These are phyloP conservation scores for Nannochloropsis gaditana DNA, from an alignment of 108 stramenopile species.

Conservation along the genomic window DNA sequence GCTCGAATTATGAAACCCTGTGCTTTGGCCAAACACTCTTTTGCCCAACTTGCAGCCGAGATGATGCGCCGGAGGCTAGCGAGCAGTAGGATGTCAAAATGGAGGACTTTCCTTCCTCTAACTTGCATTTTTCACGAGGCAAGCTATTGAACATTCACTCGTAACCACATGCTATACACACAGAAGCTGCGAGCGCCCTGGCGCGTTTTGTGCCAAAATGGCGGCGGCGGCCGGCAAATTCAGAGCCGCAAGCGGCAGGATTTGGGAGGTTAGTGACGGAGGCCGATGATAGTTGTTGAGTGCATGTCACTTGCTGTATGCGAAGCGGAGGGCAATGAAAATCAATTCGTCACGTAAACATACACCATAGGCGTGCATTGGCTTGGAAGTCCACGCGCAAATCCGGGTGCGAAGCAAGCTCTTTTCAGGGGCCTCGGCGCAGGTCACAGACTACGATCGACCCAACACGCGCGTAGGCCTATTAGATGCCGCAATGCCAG, in stretches of 20 bases:
- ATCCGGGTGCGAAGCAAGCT: constrained; percentile 37
- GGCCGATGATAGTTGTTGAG: not conserved
- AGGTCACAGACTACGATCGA: not conserved
- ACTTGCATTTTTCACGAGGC: too few species aligned
- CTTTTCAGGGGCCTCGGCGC: not conserved
- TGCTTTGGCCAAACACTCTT: too few species aligned
- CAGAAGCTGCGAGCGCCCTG: too few species aligned
- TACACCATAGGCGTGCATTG: constrained; percentile 23
- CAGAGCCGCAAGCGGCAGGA: constrained; percentile 1
- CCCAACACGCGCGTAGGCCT: constrained; percentile 63
- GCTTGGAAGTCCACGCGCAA: constrained; percentile 54
- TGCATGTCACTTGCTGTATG: too few species aligned
- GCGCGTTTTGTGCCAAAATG: not conserved
- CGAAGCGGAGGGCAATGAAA: too few species aligned
- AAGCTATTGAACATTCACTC: too few species aligned
- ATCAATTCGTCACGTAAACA: not conserved
- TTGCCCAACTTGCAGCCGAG: too few species aligned
- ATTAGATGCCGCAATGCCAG: constrained; percentile 23
- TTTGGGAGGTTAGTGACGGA: not conserved
- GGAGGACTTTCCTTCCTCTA: too few species aligned
- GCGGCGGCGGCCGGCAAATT: not conserved
- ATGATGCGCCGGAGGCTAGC: too few species aligned
- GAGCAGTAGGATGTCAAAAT: too few species aligned
- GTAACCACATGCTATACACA: too few species aligned
- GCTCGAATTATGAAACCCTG: too few species aligned